Evolutionary conservation across 345 rosid genomes (phyloP).

Genomic region (Salix exigua): DNA sequence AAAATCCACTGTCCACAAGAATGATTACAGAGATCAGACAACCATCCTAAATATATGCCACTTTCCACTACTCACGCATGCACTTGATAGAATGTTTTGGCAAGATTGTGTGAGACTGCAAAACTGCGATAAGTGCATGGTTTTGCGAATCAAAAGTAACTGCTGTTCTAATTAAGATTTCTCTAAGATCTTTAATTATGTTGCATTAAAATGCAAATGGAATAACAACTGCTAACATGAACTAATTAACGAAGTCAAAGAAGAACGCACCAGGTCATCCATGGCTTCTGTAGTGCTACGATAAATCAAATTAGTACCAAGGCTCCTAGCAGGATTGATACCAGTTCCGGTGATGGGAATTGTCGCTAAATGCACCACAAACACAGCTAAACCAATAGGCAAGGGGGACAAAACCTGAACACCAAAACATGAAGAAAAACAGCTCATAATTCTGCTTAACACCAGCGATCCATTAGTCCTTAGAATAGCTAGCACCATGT

Average conservation of each 20-base stretch:
- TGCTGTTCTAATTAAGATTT: no score
- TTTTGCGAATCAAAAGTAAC: no score
- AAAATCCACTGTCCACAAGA: slow-evolving; percentile 46
- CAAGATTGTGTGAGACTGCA: no score
- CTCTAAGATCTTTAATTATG: no score
- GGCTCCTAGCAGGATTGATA: slow-evolving; percentile 65
- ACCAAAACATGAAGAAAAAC: neutral
- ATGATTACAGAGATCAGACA: slow-evolving; percentile 15
- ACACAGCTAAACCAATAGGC: slow-evolving; percentile 74
- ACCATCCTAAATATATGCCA: neutral
- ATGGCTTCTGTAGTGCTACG: slow-evolving; percentile 37
- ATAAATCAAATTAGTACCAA: slow-evolving; percentile 60
- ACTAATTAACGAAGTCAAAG: no score
- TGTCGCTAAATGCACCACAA: slow-evolving; percentile 66
- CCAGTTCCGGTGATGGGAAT: slow-evolving; percentile 71
- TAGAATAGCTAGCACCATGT: no score
- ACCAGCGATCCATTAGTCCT: neutral
- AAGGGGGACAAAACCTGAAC: slow-evolving; percentile 63
- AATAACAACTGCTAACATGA: no score
- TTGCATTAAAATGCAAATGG: no score
- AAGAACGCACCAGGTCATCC: slow-evolving; percentile 49
- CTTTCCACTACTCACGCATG: no score
- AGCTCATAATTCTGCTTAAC: neutral
- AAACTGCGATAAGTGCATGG: no score
- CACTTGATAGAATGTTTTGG: no score